Evolutionary conservation across 2,329 filamentous ascomycete genomes (phyloP).

Genomic region (Elsinoe necatrix): DNA sequence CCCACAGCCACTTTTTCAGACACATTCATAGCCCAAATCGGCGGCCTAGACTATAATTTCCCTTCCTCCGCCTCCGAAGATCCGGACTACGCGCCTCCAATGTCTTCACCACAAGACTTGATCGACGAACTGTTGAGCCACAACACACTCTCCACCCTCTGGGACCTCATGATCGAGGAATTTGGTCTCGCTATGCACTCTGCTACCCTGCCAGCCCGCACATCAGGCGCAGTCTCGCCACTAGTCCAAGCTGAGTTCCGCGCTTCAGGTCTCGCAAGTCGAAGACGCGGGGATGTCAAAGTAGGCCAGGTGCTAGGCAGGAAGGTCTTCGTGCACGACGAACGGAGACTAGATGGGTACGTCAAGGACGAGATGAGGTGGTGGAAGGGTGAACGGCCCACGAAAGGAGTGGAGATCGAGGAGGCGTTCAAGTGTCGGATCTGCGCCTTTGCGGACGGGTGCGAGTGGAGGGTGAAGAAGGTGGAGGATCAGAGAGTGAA

Average conservation of each 20-base stretch:
- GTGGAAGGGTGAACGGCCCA: conserved; percentile 71
- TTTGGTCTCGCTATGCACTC: conserved; percentile 36
- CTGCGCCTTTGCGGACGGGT: conserved; percentile 74
- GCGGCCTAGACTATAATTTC: conserved; percentile 56
- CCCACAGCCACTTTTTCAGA: conserved; percentile 63
- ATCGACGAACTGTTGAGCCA: conserved; percentile 48
- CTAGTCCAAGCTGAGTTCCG: conserved; percentile 52
- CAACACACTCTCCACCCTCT: conserved; percentile 52
- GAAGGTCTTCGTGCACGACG: conserved; percentile 59
- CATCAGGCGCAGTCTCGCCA: conserved; percentile 36
- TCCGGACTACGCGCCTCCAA: conserved; percentile 18
- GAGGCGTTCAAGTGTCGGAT: conserved; percentile 81
- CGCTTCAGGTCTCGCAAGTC: conserved; percentile 26
- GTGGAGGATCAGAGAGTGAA: conserved; percentile 48
- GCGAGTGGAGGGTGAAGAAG: conserved; percentile 66
- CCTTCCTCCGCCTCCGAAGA: conserved; percentile 15
- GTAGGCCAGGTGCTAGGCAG: conserved; percentile 38
- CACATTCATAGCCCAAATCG: conserved; percentile 67
- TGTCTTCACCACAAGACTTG: conserved; percentile 36
- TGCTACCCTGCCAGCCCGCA: conserved; percentile 42
- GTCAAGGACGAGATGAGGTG: conserved; percentile 65
- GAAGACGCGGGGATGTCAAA: conserved; percentile 37
- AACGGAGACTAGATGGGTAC: conserved; percentile 55
- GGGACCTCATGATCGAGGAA: conserved; percentile 55
- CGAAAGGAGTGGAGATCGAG: conserved; percentile 68